Evolutionary conservation across 1,284 basidiomycete species (phyloP).

Genomic region (Fomitopsis betulina): DNA sequence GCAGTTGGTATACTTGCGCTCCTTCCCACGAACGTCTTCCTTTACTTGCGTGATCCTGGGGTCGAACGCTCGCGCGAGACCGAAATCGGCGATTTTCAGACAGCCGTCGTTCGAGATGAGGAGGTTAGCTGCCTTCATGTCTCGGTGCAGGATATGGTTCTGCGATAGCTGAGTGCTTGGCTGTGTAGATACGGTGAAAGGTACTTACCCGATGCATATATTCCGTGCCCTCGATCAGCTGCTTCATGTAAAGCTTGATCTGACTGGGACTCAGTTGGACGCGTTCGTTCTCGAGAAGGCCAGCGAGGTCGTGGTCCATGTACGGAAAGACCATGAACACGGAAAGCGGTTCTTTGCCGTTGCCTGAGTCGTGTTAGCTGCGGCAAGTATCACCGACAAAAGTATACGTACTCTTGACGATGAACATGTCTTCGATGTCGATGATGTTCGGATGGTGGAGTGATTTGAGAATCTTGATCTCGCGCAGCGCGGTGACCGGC

Average conservation of each 20-base stretch:
- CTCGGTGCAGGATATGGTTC: conserved; percentile 96
- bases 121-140: conserved; percentile 98
- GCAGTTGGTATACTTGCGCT: conserved; percentile 90
- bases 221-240: conserved; percentile 90
- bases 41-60: conserved; percentile 38
- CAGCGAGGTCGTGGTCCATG: conserved; percentile 99
- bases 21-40: conserved; percentile 43
- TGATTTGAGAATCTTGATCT: conserved; percentile 95
- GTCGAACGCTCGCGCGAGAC: conserved; percentile 82
- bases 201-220: conserved; percentile 85
- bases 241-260: conserved; percentile 95
- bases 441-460: conserved; percentile 86
- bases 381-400: background rate
- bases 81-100: conserved; percentile 94
- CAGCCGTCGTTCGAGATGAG: conserved; percentile 86
- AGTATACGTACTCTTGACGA: conserved; percentile 54
- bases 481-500: conserved; percentile 95
- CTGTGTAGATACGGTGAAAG: conserved; percentile 7
- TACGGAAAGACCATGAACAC: conserved; percentile 99
- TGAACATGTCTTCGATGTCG: conserved; percentile 90
- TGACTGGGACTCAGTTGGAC: conserved; percentile 78
- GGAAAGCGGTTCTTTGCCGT: conserved; percentile 67
- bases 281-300: conserved; percentile 86
- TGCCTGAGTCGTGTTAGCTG: conserved; percentile 35
- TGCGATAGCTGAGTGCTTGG: conserved; percentile 28